Evolutionary conservation across 2,329 filamentous ascomycete species (phyloP), one percentile per base, ranked within the genome.

Genomic region (Septoria petroselini): DNA sequence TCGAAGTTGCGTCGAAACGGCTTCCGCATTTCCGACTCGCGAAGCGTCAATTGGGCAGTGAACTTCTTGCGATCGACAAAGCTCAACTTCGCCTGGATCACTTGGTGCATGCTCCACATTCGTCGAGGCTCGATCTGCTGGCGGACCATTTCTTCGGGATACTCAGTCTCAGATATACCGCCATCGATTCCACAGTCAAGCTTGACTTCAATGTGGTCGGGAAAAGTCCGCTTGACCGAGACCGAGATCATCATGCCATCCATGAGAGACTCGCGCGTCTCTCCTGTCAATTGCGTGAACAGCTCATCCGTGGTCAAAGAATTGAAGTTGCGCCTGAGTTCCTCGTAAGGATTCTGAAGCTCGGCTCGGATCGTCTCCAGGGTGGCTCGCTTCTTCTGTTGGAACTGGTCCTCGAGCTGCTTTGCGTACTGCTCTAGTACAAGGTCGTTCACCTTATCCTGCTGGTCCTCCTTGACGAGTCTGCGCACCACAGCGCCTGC

Each of bases 371-470:
- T 98, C 0, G 90, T 95, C 70, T 98, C 93, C 9, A 98, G 78
- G 1, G 93, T 98, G 1, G 91, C 91, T 50, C 93, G 88, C 75
- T 98, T 98, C 58, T 87, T 84, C 68, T 96, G 91, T 62, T 89
- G 90, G 67, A 95, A 91, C 62, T 95, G 94, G 59, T 81, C 85
- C 73, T 96, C 87, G 57, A 98, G 77, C 73, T 98, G 91, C 64
- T 95, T 89, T 0, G 93, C 93, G 64, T 98, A 98, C 69, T 97
- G 90, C 69, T 98, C 93, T 3, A 98, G 77, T 53, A 96, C 90
- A 37, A 98, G 78, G 65, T 98, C 93, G 64, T 97, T 95, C 65
- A 98, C 90, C 65, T 91, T 88, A 63, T 97, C 91, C 62, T 94
- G 88, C 58, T 90, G 86, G 40, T 95, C 88, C 49, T 97, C 90